Base-by-base conservation (phyloP, 352 stramenopile genomes). In the Pythium aristosporum region DNA sequence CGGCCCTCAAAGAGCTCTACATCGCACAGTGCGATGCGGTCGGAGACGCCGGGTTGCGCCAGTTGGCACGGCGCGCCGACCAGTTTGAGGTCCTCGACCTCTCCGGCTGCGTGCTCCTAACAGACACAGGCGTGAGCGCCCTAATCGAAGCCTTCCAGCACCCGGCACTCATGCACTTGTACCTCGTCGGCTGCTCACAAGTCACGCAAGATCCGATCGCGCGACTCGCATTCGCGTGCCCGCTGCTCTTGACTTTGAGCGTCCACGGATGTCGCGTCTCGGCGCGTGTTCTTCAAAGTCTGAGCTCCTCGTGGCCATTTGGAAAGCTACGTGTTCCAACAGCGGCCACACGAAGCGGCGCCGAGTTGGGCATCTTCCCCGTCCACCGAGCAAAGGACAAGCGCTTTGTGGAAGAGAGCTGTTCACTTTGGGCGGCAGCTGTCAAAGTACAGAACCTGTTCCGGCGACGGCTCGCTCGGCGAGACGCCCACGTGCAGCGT, bases 291-390 rank as follows among this genome's bases (percentile, higher is more conserved):
- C 62, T 93, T 16, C 73, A 78, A 28, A 88, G 79, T 51, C 57
- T 91, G 23, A 82, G 81, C 49, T 82, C 81, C 1, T 90, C 75
- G 6, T 93, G 85, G 85, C 72, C 71, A 20, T 85, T 91, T 56
- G 79, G 70, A 0, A 73, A 77, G 25, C 63, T 91, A 8, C 73
- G 76, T 8, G 55, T 88, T 6, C 74, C 72, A 4, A 51, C 63
- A 25, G 67, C 58, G 15, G 67, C 69, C 2, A 65, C 54, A 2
- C 67, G 62, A 4, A 61, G 42, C 28, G 43, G 49, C 18, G 53
- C 43, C 2, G 75, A 89, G 10, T 63, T 87, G n/a, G 85, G 80
- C 3, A 76, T 91, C 34, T 91, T 91, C 63, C 85, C 85, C 9
- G 70, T 70, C n/a, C 71, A 80, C n/a, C 72, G 85, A 4, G 85